Base-by-base conservation (phyloP, 768 basidiomycete genomes). In the Pleurotus salmoneostramineus region DNA sequence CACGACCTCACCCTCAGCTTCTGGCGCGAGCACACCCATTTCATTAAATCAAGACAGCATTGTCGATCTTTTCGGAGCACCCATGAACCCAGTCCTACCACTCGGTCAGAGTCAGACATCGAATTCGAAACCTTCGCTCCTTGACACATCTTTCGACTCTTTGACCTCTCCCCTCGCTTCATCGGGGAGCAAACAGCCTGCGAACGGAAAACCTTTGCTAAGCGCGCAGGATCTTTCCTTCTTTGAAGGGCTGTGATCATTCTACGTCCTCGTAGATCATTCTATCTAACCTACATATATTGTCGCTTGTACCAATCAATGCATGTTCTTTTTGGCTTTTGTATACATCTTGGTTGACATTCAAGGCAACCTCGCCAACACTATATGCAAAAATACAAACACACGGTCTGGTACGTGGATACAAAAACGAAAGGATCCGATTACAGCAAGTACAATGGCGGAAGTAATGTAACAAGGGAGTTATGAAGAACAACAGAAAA, bases 191-290 rank as follows among this genome's bases (percentile, higher is more conserved):
- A 35, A 57, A 27, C 61, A 68, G 49, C 61, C 69, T 59, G 46
- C 66, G 49, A 56, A 62, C 62, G 65, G 64, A 17, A 70, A 64
- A 12, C 83, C 84, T 10, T 88, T 87, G 3, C 69, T 93, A 50
- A 89, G 87, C 3, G 91, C 90, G 2, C 89, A 91, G 71, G 93
- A 93, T 77, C 68, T 93, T 52, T 91, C 87, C 14, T 94, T 95
- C 69, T 95, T 94, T 67, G 92, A 94, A 71, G 88, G 89, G 36
- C 65, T 88, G 34, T 90, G 68, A 69, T 11, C 34, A 34, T 51
- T 48, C 55, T 27, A 27, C 21, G 21, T 27, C 21, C 21, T 27
- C 21, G 15, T 60, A 33, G 58, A 56, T 50, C 46, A 37, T 34
- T 34, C 48, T 42, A 31, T 47, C 40, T 52, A 45, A 48, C 45